These are phyloP conservation scores for Nigrospora sphaerica DNA, from an alignment of 2,329 filamentous ascomycete genomes.

Conservation along the genomic window DNA sequence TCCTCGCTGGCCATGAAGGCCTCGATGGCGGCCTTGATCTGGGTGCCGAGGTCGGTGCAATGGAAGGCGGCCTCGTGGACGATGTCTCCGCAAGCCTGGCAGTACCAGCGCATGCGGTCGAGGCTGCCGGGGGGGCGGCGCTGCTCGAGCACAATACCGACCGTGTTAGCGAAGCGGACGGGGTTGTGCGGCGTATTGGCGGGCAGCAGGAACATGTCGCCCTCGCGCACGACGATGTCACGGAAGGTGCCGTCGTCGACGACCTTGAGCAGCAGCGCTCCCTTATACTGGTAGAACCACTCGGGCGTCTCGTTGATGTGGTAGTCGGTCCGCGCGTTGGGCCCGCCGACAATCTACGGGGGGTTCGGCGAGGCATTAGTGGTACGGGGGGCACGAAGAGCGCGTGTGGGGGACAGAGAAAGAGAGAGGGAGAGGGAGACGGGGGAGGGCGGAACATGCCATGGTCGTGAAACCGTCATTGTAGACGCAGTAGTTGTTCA, in stretches of 20 bases:
- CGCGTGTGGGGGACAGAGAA: background rate
- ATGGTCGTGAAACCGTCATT: slow-evolving; percentile 77
- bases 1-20: slow-evolving; percentile 60
- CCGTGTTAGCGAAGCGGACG: slow-evolving; percentile 84
- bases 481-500: slow-evolving; percentile 98
- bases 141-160: slow-evolving; percentile 92
- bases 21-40: slow-evolving; percentile 90
- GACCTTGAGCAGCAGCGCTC: slow-evolving; percentile 88
- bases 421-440: background rate
- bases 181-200: slow-evolving; percentile 96
- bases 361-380: background rate
- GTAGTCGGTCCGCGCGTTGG: slow-evolving; percentile 94
- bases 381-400: background rate
- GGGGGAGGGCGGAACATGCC: slow-evolving; percentile 39
- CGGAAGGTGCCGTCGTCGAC: slow-evolving; percentile 68
- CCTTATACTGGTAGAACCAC: slow-evolving; percentile 96
- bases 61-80: slow-evolving; percentile 86
- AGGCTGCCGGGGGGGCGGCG: slow-evolving; percentile 60
- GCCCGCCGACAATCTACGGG: slow-evolving; percentile 77
- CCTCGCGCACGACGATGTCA: slow-evolving; percentile 85
- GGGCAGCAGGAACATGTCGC: slow-evolving; percentile 88
- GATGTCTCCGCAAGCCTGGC: slow-evolving; percentile 58
- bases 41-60: slow-evolving; percentile 83
- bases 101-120: slow-evolving; percentile 90
- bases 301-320: slow-evolving; percentile 96